Base-by-base conservation (phyloP, 139 green algal genomes). In the Picochlorum sp. region DNA sequence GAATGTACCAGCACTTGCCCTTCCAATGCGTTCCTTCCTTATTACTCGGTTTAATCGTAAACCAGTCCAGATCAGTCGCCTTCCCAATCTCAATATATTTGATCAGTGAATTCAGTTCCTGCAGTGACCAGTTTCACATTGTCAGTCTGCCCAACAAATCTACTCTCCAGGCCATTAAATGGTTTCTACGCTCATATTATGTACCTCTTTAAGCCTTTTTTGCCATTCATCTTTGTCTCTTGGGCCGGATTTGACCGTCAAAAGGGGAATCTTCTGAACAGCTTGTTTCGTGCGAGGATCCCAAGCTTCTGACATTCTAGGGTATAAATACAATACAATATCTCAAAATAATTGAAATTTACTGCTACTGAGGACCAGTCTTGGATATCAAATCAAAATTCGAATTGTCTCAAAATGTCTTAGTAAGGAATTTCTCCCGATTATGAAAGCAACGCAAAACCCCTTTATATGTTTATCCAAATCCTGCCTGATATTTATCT, bases 51-150 rank as follows among this genome's bases (percentile, higher is more conserved):
- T 77, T 67, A 49, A 98, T 91, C 11, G 78, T 95, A 79, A 98
- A 98, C 93, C 92, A 98, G 70, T 98, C 92, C 15, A 81, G 83
- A 78, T 97, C 93, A 11, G 69, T 81, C 0, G 81, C 84, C 71
- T 98, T 98, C 79, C 96, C 97, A 50, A 88, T 88, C 41, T 95
- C 77, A 30, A 98, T 91, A 76, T 96, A 98, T 23, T 82, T 77
- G 66, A 97, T 98, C n/a, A 98, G 70, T 2, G 86, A 84, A 50
- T 85, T 73, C 41, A 95, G 74, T 71, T 95, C 88, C 87, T 96
- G 79, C 58, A 67, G 14, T 41, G 8, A 41, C 34, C 7, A 52
- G 14, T 58, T n/a, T 15, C 50, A 23, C 11, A 26, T 13, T 6
- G 15, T 54, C 47, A 54, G 16, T 4, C 2, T 54, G 28, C 28